These are phyloP conservation scores for Sporothrix mexicana DNA, from an alignment of 2,329 filamentous ascomycete species.

Conservation along the genomic window DNA sequence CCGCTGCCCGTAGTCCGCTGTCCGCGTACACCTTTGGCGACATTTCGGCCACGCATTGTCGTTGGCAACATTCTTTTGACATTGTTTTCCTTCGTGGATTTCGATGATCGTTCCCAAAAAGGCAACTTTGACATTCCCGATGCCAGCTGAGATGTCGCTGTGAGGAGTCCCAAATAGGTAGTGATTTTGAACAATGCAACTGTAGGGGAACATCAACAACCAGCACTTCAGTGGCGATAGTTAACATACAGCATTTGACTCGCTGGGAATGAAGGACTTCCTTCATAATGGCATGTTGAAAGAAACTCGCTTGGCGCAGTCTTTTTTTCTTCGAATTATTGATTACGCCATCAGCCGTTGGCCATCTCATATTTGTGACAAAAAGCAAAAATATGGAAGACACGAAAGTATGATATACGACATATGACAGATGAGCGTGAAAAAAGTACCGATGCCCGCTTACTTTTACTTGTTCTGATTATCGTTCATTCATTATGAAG, in stretches of 20 bases:
- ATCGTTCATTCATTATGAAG: background rate
- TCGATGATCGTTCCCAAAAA: slow-evolving; percentile 18
- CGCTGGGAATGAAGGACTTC: no score
- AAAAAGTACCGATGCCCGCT: background rate
- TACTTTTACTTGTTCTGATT: background rate
- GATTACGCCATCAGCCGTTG: slow-evolving; percentile 17
- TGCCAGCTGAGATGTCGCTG: slow-evolving; percentile 1
- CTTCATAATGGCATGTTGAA: no score
- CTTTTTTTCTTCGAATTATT: background rate
- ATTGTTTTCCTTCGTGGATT: background rate
- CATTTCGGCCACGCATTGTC: background rate
- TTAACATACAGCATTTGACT: no score
- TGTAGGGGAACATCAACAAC: background rate
- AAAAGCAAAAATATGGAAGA: background rate
- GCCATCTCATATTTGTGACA: background rate
- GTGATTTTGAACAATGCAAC: slow-evolving; percentile 6
- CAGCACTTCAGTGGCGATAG: background rate
- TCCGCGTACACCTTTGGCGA: background rate
- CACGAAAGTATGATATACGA: background rate
- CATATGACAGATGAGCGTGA: slow-evolving; percentile 12
- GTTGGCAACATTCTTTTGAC: no score
- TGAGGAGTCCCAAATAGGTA: slow-evolving; percentile 4
- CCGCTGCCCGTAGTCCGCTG: background rate
- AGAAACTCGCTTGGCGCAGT: background rate
- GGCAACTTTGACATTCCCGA: background rate